Conservation (phyloP, 2,329 filamentous ascomycete species). For the Tolypocladium ovalisporum region DNA sequence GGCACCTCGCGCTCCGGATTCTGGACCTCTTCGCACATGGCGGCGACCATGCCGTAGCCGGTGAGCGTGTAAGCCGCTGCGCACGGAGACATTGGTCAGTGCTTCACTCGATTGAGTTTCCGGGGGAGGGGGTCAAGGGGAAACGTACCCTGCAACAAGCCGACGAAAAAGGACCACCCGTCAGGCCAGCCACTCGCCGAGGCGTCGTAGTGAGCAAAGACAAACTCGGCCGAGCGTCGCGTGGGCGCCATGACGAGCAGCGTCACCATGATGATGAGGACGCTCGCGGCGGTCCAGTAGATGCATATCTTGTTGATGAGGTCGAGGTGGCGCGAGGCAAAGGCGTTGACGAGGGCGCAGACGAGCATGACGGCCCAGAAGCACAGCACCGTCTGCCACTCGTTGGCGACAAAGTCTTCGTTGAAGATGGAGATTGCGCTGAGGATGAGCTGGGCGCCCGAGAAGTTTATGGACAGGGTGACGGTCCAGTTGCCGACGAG, state of each 20-base stretch:
- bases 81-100: slow-evolving; percentile 14
- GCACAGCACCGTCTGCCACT: slow-evolving; percentile 67
- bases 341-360: slow-evolving; percentile 57
- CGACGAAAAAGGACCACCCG: slow-evolving; percentile 48
- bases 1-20: slow-evolving; percentile 51
- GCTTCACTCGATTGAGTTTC: neutral
- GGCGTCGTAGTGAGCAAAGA: slow-evolving; percentile 60
- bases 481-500: slow-evolving; percentile 62
- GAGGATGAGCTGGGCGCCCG: slow-evolving; percentile 58
- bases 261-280: slow-evolving; percentile 59
- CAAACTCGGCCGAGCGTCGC: slow-evolving; percentile 44
- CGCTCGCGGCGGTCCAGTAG: slow-evolving; percentile 61
- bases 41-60: slow-evolving; percentile 41
- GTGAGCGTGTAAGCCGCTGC: slow-evolving; percentile 28
- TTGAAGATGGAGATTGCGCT: slow-evolving; percentile 58
- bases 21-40: slow-evolving; percentile 52
- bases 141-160: slow-evolving; percentile 35
- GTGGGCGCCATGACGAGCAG: slow-evolving; percentile 56
- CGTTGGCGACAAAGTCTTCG: slow-evolving; percentile 43
- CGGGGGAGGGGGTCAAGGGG: neutral
- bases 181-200: slow-evolving; percentile 57
- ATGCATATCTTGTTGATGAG: slow-evolving; percentile 61
- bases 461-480: slow-evolving; percentile 59
- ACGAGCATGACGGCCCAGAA: slow-evolving; percentile 56
- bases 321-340: slow-evolving; percentile 47